A percentile compares a stretch with the other conserved stretches of the same genome.
phyloP scores from a whole-genome alignment of 768 basidiomycete species.

The Russula compacta region DNA sequence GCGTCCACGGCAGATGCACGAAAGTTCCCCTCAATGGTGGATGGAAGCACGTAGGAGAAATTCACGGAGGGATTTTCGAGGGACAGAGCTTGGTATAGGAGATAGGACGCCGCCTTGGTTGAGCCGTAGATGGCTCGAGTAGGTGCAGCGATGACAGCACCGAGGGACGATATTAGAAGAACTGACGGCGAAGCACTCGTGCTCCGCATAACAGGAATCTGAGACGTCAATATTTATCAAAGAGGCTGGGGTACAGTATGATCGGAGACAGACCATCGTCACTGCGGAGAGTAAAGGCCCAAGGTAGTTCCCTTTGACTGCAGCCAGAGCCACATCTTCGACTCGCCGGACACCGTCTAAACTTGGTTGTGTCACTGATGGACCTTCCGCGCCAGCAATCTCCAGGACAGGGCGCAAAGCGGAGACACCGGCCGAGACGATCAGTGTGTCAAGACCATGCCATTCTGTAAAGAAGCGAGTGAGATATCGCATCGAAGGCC shows the following conservation, averaged over 20 bases:
- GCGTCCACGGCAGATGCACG: constrained; percentile 70
- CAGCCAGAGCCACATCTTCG: constrained; percentile 47
- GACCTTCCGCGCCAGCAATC: constrained; percentile 47
- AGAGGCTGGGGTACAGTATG: background rate
- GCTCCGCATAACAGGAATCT: constrained; percentile 70
- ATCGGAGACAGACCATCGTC: constrained; percentile 48
- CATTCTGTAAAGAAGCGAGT: constrained; percentile 42
- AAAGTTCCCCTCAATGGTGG: constrained; percentile 69
- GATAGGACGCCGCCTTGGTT: constrained; percentile 70
- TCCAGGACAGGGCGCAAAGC: constrained; percentile 69
- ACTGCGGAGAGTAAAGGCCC: constrained; percentile 64
- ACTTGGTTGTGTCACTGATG: constrained; percentile 30
- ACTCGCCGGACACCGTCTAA: constrained; percentile 50
- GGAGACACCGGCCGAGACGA: constrained; percentile 79
- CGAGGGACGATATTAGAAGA: constrained; percentile 71
- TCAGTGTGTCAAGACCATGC: constrained; percentile 73
- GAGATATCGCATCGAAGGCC: background rate
- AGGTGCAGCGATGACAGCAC: constrained; percentile 74
- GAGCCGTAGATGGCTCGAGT: constrained; percentile 78
- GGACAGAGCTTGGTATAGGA: constrained; percentile 69
- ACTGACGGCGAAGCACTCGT: constrained; percentile 64
- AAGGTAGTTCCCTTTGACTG: constrained; percentile 53
- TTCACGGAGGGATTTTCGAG: constrained; percentile 67
- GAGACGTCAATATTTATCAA: background rate
- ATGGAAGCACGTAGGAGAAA: constrained; percentile 56